phyloP scores from a whole-genome alignment of 176 grass and related monocot species.

The Hsuehochloa calcarea region DNA sequence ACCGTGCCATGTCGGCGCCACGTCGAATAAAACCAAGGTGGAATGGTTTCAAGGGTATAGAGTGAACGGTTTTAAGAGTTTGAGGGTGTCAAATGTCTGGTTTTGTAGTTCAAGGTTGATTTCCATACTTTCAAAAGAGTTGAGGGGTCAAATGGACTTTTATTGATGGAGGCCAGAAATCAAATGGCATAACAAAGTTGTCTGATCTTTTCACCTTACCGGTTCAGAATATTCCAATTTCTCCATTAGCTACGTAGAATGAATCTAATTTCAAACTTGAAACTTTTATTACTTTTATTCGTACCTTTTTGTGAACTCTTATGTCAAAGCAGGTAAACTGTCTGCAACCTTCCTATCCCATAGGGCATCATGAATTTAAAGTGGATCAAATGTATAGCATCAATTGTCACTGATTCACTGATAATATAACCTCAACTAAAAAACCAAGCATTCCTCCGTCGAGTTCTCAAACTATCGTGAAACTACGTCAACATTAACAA shows the following conservation, averaged over 20 bases:
- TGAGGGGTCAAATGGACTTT: too few relatives aligned
- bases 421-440: not conserved
- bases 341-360: not conserved
- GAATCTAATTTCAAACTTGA: not conserved
- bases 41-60: too few relatives aligned
- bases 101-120: too few relatives aligned
- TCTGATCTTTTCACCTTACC: not conserved
- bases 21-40: too few relatives aligned
- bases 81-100: too few relatives aligned
- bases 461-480: not conserved
- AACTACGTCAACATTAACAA: not conserved
- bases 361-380: conserved; percentile 2
- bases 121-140: too few relatives aligned
- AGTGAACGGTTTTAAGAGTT: too few relatives aligned
- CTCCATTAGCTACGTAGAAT: not conserved
- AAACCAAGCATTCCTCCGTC: conserved; percentile 2
- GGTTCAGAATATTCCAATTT: not conserved
- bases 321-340: not conserved
- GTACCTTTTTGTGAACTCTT: not conserved
- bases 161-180: not conserved
- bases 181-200: not conserved
- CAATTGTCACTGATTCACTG: not conserved
- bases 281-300: not conserved
- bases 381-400: not conserved
- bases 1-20: too few relatives aligned